phyloP scores from a whole-genome alignment of 148 eudicot genomes.

The Amaranthus palmeri region DNA sequence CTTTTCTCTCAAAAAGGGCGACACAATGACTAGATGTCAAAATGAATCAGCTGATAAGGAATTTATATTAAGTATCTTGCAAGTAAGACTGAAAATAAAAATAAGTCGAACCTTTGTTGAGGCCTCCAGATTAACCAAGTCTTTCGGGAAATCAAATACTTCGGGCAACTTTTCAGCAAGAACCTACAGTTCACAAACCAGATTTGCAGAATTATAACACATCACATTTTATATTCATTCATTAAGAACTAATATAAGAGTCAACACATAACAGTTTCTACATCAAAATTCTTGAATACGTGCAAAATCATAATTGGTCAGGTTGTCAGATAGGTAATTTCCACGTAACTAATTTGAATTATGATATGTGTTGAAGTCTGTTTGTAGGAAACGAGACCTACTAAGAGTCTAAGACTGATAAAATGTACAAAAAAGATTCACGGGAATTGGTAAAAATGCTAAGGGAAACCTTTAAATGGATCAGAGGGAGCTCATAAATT shows the following conservation, averaged over 20 bases:
- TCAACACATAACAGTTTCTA: background rate
- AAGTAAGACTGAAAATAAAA: background rate
- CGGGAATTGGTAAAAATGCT: too few relatives aligned
- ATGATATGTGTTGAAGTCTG: too few relatives aligned
- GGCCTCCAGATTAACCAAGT: constrained; percentile 70
- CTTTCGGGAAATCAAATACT: constrained; percentile 79
- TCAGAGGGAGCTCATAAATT: too few relatives aligned
- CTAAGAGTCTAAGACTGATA: too few relatives aligned
- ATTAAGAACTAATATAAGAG: background rate
- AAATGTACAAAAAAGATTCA: too few relatives aligned
- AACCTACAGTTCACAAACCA: constrained; percentile 41
- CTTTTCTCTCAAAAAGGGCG: background rate
- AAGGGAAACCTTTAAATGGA: too few relatives aligned
- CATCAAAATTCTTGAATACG: too few relatives aligned
- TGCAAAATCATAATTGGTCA: too few relatives aligned
- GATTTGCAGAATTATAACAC: background rate
- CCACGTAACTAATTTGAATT: too few relatives aligned
- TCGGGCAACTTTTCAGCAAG: constrained; percentile 82
- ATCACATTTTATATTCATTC: background rate
- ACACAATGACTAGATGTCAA: background rate
- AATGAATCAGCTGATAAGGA: background rate
- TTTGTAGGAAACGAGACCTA: too few relatives aligned
- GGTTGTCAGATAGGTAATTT: too few relatives aligned
- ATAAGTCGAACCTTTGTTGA: constrained; percentile 65
- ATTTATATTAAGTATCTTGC: background rate